Evolutionary conservation across 352 stramenopile species (phyloP).

Genomic region (Pythium biforme): DNA sequence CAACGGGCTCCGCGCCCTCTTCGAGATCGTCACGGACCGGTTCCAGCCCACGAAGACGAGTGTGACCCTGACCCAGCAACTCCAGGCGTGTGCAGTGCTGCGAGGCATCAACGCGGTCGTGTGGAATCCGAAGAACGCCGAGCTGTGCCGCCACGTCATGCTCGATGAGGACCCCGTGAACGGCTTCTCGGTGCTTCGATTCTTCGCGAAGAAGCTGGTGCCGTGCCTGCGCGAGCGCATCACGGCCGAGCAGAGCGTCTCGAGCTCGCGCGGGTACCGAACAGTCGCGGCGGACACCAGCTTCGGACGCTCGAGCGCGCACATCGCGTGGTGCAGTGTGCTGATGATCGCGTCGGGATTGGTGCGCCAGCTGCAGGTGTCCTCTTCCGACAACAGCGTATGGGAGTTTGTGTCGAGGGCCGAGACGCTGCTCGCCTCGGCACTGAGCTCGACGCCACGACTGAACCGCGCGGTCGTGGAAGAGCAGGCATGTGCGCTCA

Average conservation of each 20-base stretch:
- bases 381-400: constrained; percentile 19
- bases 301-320: constrained; percentile 38
- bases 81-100: constrained; percentile 45
- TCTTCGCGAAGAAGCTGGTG: constrained; percentile 52
- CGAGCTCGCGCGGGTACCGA: constrained; percentile 40
- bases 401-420: constrained; percentile 61
- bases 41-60: constrained; percentile 30
- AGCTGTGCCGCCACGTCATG: constrained; percentile 54
- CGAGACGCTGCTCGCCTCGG: constrained; percentile 42
- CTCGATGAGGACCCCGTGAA: constrained; percentile 12
- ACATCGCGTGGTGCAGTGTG: constrained; percentile 62
- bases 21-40: constrained; percentile 49
- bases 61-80: constrained; percentile 27
- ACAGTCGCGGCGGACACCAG: constrained; percentile 8
- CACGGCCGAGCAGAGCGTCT: constrained; percentile 34
- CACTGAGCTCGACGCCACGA: constrained; percentile 32
- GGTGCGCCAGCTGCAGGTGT: constrained; percentile 8
- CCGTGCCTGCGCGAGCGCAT: constrained; percentile 43
- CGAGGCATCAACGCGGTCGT: constrained; percentile 46
- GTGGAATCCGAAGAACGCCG: constrained; percentile 50
- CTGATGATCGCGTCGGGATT: constrained; percentile 31
- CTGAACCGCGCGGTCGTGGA: constrained; percentile 46
- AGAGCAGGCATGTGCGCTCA: constrained; percentile 47
- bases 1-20: constrained; percentile 43
- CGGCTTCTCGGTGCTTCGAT: constrained; percentile 35